phyloP scores from a whole-genome alignment of 2,329 filamentous ascomycete species.

The Alternaria postmessia region DNA sequence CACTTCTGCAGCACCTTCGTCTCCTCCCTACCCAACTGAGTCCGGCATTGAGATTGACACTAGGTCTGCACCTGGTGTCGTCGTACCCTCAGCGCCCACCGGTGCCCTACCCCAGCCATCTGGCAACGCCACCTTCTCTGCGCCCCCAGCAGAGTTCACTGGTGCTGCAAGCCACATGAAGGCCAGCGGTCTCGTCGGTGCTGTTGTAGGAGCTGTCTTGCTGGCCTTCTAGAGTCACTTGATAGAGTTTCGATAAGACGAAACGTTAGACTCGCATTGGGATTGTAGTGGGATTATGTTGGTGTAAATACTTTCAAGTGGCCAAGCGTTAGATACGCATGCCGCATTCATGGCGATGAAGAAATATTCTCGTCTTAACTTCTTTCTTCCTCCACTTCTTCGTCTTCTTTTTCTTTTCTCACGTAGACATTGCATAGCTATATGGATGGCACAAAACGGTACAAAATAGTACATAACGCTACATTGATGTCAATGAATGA shows the following conservation, averaged over 20 bases:
- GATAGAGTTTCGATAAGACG: background rate
- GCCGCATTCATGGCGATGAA: background rate
- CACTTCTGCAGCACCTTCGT: background rate
- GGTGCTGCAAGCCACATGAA: slow-evolving; percentile 38
- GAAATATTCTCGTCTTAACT: background rate
- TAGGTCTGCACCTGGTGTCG: slow-evolving; percentile 31
- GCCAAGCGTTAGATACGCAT: background rate
- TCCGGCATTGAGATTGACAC: slow-evolving; percentile 41
- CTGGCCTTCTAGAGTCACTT: slow-evolving; percentile 32
- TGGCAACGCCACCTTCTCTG: slow-evolving; percentile 33
- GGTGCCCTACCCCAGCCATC: slow-evolving; percentile 25
- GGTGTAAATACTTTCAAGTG: background rate
- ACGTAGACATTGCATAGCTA: background rate
- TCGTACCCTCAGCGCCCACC: slow-evolving; percentile 33
- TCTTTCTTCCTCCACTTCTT: background rate
- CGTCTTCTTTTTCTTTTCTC: background rate
- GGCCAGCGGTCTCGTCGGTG: slow-evolving; percentile 32
- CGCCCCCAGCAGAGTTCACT: slow-evolving; percentile 34
- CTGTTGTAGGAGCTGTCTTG: slow-evolving; percentile 33
- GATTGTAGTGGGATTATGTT: background rate
- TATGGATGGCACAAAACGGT: background rate
- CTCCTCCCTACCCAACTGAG: slow-evolving; percentile 30
- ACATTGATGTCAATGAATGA: background rate
- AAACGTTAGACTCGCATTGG: background rate
- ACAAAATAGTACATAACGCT: background rate